Evolutionary conservation across 164 flowering plant species (phyloP), one percentile per base, ranked within the genome.

Genomic region (Kingdonia uniflora): DNA sequence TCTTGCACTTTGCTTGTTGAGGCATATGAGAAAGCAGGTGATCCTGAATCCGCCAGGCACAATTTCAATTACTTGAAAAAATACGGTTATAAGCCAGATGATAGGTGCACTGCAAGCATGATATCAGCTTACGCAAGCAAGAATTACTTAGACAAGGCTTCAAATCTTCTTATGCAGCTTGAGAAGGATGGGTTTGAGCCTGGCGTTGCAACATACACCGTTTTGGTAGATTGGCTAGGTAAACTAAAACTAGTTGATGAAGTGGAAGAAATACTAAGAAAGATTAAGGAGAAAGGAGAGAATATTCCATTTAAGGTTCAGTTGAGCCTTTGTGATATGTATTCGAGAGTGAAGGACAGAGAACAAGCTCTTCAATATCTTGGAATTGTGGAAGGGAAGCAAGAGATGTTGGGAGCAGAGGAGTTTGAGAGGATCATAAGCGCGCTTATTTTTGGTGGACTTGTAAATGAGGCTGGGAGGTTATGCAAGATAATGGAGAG

Each of bases 301-400:
- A 69, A 74, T 56, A 85, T 87, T 63, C 76, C 87, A 14, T 50
- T 82, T 11, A 72, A 68, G 59, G 42, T 86, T 60, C 83, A 86
- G 13, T 65, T 86, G 15, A 78, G 95, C 76, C 92, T 86, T 22
- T 94, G 89, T 56, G 82, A 68, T 17, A 87, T 94, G 96, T 89
- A 94, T 48, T 29, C 80, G 0, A 76, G 67, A 66, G 76, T 74
- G 14, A 71, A 82, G 14, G 11, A 47, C 16, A 80, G 80, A 71
- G 80, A 79, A 73, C 82, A 89, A 66, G 77, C 87, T 26, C 81
- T 76, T 52, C 76, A 79, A 67, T 70, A 86, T 17, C 68, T 94
- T 22, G 79, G 81, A 13, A 73, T 80, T 43, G 37, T 94, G 53
- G 88, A 85, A 68, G 65, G 78, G 14, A 87, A 80, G 71, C 72